A percentile compares a stretch with the other conserved stretches of the same genome.
Conservation (phyloP, 179 eudicot genomes). For the Actinidia arguta region DNA sequence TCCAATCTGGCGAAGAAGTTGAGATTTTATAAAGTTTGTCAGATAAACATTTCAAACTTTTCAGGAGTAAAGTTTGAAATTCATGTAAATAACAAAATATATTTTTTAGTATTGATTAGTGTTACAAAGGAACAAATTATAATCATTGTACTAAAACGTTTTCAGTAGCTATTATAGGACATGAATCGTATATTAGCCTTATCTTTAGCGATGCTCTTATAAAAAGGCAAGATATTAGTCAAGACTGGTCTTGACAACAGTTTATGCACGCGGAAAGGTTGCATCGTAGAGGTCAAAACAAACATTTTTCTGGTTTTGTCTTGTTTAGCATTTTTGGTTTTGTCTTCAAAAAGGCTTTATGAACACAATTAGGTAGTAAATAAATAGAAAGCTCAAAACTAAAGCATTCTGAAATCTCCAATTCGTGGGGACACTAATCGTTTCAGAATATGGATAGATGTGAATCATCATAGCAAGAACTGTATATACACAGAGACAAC, state of each 20-base stretch:
- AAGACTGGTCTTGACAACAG: background rate
- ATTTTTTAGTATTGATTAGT: background rate
- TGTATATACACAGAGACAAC: background rate
- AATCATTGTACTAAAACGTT: background rate
- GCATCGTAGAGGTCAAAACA: background rate
- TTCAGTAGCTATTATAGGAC: background rate
- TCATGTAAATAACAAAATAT: background rate
- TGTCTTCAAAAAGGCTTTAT: background rate
- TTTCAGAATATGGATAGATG: background rate
- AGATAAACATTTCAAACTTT: background rate
- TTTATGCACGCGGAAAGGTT: background rate
- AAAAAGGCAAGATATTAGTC: background rate
- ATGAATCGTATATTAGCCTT: background rate
- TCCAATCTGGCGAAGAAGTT: slow-evolving; percentile 59
- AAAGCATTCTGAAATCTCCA: background rate
- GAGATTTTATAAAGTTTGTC: background rate
- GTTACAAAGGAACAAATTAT: background rate
- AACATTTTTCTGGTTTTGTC: background rate
- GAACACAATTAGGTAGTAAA: background rate
- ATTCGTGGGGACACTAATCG: background rate
- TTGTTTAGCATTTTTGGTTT: background rate
- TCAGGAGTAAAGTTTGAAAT: background rate
- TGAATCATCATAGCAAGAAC: background rate
- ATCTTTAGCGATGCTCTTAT: background rate
- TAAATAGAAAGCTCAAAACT: background rate